A percentile compares a stretch with the other conserved stretches of the same genome.
These are phyloP conservation scores for Paecilomyces dactylethromorphus DNA, from an alignment of 2,329 filamentous ascomycete species.

Conservation along the genomic window DNA sequence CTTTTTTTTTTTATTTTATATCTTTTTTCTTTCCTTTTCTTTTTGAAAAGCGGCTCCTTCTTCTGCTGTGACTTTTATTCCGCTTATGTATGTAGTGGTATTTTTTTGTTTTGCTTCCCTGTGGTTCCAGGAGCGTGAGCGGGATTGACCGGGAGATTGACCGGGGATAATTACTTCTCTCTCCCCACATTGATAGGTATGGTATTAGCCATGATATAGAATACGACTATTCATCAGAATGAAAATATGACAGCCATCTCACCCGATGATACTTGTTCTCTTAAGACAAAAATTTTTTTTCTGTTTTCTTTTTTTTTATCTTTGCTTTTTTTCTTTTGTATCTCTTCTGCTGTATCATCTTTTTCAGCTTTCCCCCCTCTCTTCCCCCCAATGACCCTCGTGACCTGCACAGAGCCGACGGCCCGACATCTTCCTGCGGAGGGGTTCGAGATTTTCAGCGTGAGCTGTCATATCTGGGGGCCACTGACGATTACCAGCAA, in stretches of 20 bases:
- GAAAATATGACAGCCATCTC: not conserved
- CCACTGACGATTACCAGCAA: not conserved
- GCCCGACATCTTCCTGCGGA: not conserved
- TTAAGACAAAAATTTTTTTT: too few relatives aligned
- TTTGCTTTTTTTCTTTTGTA: constrained; percentile 10
- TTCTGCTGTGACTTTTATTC: not conserved
- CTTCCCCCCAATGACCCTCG: not conserved
- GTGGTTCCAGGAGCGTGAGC: not conserved
- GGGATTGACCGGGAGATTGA: too few relatives aligned
- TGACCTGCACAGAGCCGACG: too few relatives aligned
- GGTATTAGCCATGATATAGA: not conserved
- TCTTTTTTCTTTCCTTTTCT: too few relatives aligned
- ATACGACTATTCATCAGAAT: not conserved
- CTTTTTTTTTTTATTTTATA: too few relatives aligned
- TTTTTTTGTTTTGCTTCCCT: not conserved
- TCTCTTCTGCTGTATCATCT: not conserved
- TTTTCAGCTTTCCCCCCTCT: not conserved
- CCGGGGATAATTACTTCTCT: not conserved
- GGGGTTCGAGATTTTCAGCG: not conserved
- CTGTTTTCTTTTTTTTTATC: not conserved
- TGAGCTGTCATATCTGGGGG: not conserved
- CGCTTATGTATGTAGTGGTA: not conserved
- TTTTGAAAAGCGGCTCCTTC: not conserved
- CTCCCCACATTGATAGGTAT: not conserved
- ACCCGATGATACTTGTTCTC: not conserved